phyloP scores from a whole-genome alignment of 352 stramenopile genomes.

The Saprolegnia diclina region DNA sequence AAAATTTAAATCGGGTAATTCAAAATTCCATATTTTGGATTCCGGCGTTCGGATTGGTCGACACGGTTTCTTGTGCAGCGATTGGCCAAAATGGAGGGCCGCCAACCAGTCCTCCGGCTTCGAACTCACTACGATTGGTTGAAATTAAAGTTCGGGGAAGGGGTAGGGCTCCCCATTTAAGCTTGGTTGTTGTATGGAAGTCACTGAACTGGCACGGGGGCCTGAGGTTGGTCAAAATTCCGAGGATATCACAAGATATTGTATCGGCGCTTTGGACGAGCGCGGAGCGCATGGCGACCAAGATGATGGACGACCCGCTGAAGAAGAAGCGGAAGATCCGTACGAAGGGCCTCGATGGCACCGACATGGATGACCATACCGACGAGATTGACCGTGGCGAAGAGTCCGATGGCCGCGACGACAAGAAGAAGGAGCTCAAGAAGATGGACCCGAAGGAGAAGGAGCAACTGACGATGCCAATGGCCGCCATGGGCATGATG shows the following conservation, averaged over 20 bases:
- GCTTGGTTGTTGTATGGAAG: slow-evolving; percentile 26
- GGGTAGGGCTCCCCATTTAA: slow-evolving; percentile 18
- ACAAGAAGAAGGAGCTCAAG: slow-evolving; percentile 20
- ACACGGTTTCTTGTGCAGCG: neutral
- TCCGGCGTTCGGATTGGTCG: neutral
- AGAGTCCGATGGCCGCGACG: slow-evolving; percentile 5
- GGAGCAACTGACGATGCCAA: slow-evolving; percentile 19
- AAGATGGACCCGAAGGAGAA: slow-evolving; percentile 10
- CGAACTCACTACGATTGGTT: slow-evolving; percentile 17
- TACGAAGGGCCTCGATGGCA: slow-evolving; percentile 5
- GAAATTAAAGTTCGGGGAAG: slow-evolving; percentile 27
- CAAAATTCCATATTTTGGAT: slow-evolving; percentile 27
- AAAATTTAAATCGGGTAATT: slow-evolving; percentile 25
- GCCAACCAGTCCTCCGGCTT: slow-evolving; percentile 21
- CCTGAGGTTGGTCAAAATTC: slow-evolving; percentile 29
- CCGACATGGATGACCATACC: neutral
- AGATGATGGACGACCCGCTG: slow-evolving; percentile 16
- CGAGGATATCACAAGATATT: slow-evolving; percentile 26
- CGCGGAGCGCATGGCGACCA: slow-evolving; percentile 7
- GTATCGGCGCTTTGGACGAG: slow-evolving; percentile 8
- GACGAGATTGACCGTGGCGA: slow-evolving; percentile 3
- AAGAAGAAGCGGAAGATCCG: slow-evolving; percentile 26
- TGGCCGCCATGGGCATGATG: slow-evolving; percentile 26
- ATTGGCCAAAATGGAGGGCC: slow-evolving; percentile 23
- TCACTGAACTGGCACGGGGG: slow-evolving; percentile 10